phyloP scores from a whole-genome alignment of 2,329 filamentous ascomycete genomes.

The Emergomyces orientalis region DNA sequence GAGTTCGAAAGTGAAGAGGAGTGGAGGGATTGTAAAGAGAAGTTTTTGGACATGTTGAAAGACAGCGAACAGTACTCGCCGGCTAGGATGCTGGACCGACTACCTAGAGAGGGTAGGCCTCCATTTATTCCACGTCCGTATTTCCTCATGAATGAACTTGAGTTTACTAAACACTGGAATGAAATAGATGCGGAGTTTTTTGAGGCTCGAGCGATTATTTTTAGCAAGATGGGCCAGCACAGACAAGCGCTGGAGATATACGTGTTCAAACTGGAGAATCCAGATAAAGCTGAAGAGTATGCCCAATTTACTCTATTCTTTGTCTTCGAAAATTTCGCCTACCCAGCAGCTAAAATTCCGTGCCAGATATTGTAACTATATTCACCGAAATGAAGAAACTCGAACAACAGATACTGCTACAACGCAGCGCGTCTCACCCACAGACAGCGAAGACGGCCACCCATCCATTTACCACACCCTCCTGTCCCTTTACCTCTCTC shows the following conservation, averaged over 20 bases:
- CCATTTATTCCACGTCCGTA: constrained; percentile 8
- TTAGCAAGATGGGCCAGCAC: constrained; percentile 92
- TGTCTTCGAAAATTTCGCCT: constrained; percentile 16
- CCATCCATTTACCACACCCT: constrained; percentile 87
- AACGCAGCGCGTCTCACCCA: constrained; percentile 31
- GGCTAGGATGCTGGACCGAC: constrained; percentile 62
- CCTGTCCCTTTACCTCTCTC: constrained; percentile 78
- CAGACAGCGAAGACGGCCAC: constrained; percentile 44
- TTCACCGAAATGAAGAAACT: constrained; percentile 52
- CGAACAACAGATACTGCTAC: constrained; percentile 27
- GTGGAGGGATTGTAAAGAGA: constrained; percentile 52
- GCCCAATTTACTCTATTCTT: neutral
- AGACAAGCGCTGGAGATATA: constrained; percentile 96
- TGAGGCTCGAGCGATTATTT: constrained; percentile 79
- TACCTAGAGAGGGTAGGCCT: constrained; percentile 66
- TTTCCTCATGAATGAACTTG: neutral
- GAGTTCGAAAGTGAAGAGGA: constrained; percentile 34
- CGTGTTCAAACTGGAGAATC: constrained; percentile 85
- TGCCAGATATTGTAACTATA: constrained; percentile 73
- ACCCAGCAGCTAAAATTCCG: neutral
- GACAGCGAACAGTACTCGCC: constrained; percentile 73
- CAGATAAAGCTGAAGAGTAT: constrained; percentile 84
- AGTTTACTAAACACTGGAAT: neutral
- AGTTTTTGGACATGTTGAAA: constrained; percentile 65
- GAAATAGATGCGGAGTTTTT: constrained; percentile 70